A percentile compares a stretch with the other conserved stretches of the same genome.
phyloP scores from a whole-genome alignment of 2,329 filamentous ascomycete genomes.

The Sarocladiaceae sp. region DNA sequence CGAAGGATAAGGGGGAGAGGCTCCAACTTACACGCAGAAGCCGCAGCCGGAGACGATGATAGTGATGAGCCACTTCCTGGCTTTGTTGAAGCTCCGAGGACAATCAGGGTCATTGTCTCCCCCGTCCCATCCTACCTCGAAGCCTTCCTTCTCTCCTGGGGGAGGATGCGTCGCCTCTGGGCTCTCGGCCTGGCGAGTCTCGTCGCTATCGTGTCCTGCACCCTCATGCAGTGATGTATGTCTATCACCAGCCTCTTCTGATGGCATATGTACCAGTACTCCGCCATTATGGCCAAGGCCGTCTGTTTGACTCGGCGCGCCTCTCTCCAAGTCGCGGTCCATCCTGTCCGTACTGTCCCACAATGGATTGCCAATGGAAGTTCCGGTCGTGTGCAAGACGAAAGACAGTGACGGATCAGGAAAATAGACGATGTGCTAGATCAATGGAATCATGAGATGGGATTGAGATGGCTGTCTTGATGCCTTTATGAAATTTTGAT shows the following conservation, averaged over 20 bases:
- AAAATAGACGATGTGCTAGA: too few species aligned
- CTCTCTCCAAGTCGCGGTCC: constrained; percentile 21
- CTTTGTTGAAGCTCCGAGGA: constrained; percentile 60
- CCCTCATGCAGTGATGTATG: too few species aligned
- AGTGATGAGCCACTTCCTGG: constrained; percentile 75
- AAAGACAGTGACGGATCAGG: too few species aligned
- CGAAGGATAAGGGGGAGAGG: constrained; percentile 4
- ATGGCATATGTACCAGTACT: too few species aligned
- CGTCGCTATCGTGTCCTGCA: too few species aligned
- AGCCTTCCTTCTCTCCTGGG: constrained; percentile 12
- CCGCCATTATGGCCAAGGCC: too few species aligned
- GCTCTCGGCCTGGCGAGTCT: constrained; percentile 9
- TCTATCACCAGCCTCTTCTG: too few species aligned
- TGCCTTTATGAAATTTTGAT: neutral
- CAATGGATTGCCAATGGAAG: too few species aligned
- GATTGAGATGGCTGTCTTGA: too few species aligned
- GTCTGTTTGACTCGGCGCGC: constrained; percentile 11
- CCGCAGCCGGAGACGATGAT: constrained; percentile 67
- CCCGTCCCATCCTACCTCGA: constrained; percentile 69
- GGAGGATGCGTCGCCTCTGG: neutral
- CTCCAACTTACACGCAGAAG: constrained; percentile 68
- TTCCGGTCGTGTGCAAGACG: too few species aligned
- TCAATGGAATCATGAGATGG: too few species aligned
- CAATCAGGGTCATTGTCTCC: constrained; percentile 65
- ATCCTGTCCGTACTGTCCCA: too few species aligned